Evolutionary conservation across 495 filamentous ascomycete species (phyloP), one percentile per base, ranked within the genome.

Genomic region (Hyaloscypha variabilis): DNA sequence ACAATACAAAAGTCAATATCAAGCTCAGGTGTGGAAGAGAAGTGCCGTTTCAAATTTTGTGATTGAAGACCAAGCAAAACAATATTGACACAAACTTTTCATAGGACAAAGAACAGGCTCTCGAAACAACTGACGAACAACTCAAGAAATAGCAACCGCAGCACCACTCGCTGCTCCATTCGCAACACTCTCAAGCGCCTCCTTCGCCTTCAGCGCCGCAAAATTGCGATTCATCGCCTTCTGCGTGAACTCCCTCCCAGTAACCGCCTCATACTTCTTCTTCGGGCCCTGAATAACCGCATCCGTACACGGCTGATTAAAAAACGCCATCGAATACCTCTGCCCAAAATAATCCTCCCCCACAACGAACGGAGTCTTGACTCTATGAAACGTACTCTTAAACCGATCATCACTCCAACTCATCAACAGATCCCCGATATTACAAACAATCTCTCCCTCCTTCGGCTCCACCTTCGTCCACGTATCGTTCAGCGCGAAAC

Each of bases 391-490:
- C 0, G 83, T 86, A 51, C 82, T 86, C 74, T 89, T 89, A 75
- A 90, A 88, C 31, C 87, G 81, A 70, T 90, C 88, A 67, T 90
- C 87, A 54, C 82, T 87, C 86, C 88, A 90, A 17, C 79, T 83
- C 87, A 90, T 89, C 29, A 91, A 78, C 68, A 90, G 76, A 71
- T 90, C 87, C 17, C 87, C 87, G 63, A 90, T 88, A 69, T 89
- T 91, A 66, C 85, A 88, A 14, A 88, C 85, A 56, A 88, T 86
- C 66, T 87, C 85, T 0, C 83, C 87, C 0, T 77, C 79, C 3
- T 70, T 72, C 1, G 85, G 80, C 71, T 85, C 82, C 25, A 90
- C 77, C 56, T 83, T 83, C n/a, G 85, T 88, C 87, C 86, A 90
- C 10, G 72, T 72, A 58, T 89, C 84, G 10, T 85, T 83, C 55